Conservation (phyloP, 768 basidiomycete genomes). For the Leccinum olivaceopallidum region DNA sequence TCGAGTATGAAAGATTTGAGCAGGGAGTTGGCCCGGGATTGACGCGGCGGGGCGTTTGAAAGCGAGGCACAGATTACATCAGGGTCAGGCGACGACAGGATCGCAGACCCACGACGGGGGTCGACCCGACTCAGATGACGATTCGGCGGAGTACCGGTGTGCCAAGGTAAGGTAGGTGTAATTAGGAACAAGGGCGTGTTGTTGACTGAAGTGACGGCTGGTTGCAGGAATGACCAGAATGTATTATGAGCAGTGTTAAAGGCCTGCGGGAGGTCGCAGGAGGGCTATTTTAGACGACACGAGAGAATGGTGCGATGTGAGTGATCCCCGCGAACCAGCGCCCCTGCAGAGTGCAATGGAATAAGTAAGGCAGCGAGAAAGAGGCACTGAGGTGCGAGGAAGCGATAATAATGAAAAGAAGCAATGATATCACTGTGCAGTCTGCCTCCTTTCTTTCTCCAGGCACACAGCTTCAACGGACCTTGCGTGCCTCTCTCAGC, state of each 20-base stretch:
- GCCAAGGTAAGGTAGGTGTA: background rate
- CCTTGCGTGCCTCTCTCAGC: conserved; percentile 4
- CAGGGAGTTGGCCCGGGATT: background rate
- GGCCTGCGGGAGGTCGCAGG: background rate
- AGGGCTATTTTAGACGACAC: conserved; percentile 1
- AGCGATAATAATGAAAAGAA: conserved; percentile 5
- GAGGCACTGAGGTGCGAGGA: conserved; percentile 12
- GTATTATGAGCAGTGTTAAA: conserved; percentile 10
- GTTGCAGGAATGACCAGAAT: background rate
- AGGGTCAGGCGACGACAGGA: conserved; percentile 9
- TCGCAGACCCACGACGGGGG: background rate
- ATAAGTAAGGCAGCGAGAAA: background rate
- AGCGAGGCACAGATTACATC: conserved; percentile 9
- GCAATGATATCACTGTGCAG: conserved; percentile 4
- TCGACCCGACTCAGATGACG: background rate
- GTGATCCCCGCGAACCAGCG: conserved; percentile 19
- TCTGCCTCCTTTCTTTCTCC: conserved; percentile 1
- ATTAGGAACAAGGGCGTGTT: background rate
- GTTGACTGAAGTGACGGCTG: background rate
- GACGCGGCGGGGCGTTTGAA: conserved; percentile 1
- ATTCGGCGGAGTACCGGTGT: conserved; percentile 5
- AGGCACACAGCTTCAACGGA: conserved; percentile 8
- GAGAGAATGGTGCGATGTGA: background rate
- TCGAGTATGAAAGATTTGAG: background rate
- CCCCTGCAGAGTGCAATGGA: conserved; percentile 4